Conservation (phyloP, 192 early-diverging fungal species). For the Coemansia aciculifera region DNA sequence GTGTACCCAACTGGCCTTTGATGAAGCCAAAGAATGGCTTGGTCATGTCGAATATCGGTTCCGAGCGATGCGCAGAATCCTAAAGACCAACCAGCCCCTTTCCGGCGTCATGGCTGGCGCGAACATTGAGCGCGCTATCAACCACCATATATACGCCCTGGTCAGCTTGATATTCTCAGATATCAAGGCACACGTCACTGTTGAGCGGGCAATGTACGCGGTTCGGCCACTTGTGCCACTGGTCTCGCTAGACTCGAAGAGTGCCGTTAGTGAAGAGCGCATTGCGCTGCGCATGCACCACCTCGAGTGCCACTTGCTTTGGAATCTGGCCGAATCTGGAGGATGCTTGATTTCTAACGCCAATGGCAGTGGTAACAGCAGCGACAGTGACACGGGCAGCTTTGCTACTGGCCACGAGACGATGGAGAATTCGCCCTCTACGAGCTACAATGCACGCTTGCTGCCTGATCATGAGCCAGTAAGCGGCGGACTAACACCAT, state of each 20-base stretch:
- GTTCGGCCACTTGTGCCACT: slow-evolving; percentile 35
- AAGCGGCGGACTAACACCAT: slow-evolving; percentile 13
- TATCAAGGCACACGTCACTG: slow-evolving; percentile 35
- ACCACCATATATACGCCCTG: slow-evolving; percentile 28
- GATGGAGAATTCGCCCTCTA: not conserved
- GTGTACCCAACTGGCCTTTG: slow-evolving; percentile 44
- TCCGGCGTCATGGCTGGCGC: not conserved
- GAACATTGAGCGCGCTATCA: not conserved
- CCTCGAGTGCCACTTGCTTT: slow-evolving; percentile 39
- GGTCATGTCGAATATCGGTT: slow-evolving; percentile 18
- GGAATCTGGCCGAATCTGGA: slow-evolving; percentile 12
- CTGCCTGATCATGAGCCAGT: not conserved
- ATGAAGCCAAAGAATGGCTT: slow-evolving; percentile 33
- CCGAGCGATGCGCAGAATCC: slow-evolving; percentile 19
- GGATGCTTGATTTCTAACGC: not conserved
- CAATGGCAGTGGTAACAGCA: not conserved
- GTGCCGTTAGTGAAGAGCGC: not conserved
- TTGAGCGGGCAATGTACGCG: slow-evolving; percentile 43
- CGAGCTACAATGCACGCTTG: not conserved
- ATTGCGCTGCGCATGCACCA: slow-evolving; percentile 40
- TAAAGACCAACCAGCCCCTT: not conserved
- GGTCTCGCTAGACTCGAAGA: not conserved
- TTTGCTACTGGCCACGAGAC: slow-evolving; percentile 17
- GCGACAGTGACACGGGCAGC: not conserved
- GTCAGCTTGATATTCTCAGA: slow-evolving; percentile 44